These are phyloP conservation scores for Cyclotella cryptica DNA, from an alignment of 108 stramenopile species.

Conservation along the genomic window DNA sequence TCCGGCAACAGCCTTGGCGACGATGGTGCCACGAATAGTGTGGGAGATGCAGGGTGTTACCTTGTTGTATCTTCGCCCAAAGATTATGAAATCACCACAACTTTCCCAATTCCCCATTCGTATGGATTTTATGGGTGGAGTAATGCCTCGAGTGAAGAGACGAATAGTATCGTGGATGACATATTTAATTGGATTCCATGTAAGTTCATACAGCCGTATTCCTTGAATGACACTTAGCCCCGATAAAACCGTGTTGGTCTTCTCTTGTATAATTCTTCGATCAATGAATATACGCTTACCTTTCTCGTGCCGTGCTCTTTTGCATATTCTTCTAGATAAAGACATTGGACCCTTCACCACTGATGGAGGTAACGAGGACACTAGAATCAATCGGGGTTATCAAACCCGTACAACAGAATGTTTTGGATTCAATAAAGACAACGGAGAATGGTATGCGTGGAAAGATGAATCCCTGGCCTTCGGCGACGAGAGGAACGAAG, in stretches of 20 bases:
- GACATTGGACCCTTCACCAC: neutral
- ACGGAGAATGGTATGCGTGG: constrained; percentile 7
- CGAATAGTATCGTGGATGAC: neutral
- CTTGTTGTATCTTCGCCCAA: constrained; percentile 1
- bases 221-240: neutral
- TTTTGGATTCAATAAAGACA: constrained; percentile 8
- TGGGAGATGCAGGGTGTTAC: neutral
- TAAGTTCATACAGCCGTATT: neutral
- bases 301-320: neutral
- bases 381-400: constrained; percentile 1
- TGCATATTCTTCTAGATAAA: neutral
- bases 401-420: constrained; percentile 7
- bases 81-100: constrained; percentile 12
- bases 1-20: too few species aligned
- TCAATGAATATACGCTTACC: neutral
- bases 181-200: constrained; percentile 4
- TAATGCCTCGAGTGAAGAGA: neutral
- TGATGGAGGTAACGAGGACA: neutral
- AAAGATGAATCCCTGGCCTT: neutral
- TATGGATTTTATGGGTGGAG: constrained; percentile 6
- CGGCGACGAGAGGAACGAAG: neutral
- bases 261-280: neutral
- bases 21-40: neutral
- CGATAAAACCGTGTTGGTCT: neutral
- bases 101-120: neutral